Evolutionary conservation across 1,284 basidiomycete genomes (phyloP).

Genomic region (Schizopora paradoxa): DNA sequence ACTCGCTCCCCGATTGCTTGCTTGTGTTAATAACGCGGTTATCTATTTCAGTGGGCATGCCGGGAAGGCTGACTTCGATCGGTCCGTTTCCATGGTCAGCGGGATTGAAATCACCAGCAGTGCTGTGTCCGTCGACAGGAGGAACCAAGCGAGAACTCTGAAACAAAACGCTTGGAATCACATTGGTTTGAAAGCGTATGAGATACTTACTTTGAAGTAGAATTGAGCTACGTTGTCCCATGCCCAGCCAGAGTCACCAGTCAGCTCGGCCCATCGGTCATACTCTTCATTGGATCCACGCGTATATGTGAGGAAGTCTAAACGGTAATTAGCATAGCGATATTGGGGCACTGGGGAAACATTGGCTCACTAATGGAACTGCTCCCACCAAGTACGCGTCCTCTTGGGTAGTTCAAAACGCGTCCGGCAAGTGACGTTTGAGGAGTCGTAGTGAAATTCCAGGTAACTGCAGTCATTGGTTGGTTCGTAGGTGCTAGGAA

Average conservation of each 20-base stretch:
- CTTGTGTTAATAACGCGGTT: slow-evolving; percentile 30
- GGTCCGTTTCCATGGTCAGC: slow-evolving; percentile 30
- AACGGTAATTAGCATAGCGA: not conserved
- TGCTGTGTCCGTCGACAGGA: slow-evolving; percentile 29
- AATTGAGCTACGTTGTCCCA: slow-evolving; percentile 33
- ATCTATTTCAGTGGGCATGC: slow-evolving; percentile 30
- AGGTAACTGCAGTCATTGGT: slow-evolving; percentile 25
- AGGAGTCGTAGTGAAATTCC: slow-evolving; percentile 29
- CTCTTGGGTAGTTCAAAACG: not conserved
- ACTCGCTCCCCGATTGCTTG: slow-evolving; percentile 27
- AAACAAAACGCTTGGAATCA: not conserved
- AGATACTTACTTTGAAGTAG: slow-evolving; percentile 26
- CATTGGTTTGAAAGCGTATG: slow-evolving; percentile 16
- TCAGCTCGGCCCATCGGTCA: slow-evolving; percentile 30
- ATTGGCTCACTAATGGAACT: not conserved
- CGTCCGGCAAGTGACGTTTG: slow-evolving; percentile 25
- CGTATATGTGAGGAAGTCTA: slow-evolving; percentile 34
- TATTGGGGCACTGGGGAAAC: too few relatives aligned
- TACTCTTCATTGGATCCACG: slow-evolving; percentile 35
- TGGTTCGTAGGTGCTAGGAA: slow-evolving; percentile 14
- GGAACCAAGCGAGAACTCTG: slow-evolving; percentile 28
- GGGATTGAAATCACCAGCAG: slow-evolving; percentile 28
- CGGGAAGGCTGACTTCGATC: slow-evolving; percentile 31
- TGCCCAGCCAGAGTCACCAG: slow-evolving; percentile 34
- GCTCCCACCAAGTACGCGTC: not conserved